These are phyloP conservation scores for Skeletonema potamos DNA, from an alignment of 108 stramenopile species.

Conservation along the genomic window DNA sequence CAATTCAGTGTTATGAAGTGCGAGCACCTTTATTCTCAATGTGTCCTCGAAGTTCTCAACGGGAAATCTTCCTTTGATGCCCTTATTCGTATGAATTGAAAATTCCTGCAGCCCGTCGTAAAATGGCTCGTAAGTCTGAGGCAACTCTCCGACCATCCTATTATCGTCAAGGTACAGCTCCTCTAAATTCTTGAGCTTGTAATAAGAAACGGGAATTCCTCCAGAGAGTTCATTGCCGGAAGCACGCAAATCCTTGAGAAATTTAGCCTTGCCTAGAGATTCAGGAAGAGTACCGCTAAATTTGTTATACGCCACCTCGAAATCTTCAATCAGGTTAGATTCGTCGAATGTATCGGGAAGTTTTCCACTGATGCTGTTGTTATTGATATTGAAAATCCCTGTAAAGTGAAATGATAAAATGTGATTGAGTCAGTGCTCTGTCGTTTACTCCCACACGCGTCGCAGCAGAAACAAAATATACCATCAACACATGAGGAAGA, in stretches of 20 bases:
- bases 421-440: not conserved
- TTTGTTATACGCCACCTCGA: conserved; percentile 36
- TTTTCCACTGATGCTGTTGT: conserved; percentile 32
- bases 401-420: not conserved
- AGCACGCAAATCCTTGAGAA: conserved; percentile 30
- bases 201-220: conserved; percentile 33
- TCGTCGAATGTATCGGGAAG: conserved; percentile 32
- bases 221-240: conserved; percentile 47
- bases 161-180: conserved; percentile 30
- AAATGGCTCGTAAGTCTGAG: conserved; percentile 33
- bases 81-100: conserved; percentile 15
- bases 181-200: conserved; percentile 28
- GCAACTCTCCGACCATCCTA: conserved; percentile 27
- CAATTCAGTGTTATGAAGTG: conserved; percentile 25
- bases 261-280: conserved; percentile 15
- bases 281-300: conserved; percentile 41
- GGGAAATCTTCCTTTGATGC: conserved; percentile 21
- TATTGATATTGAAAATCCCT: conserved; percentile 32
- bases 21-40: conserved; percentile 18
- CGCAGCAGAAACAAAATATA: too few species aligned
- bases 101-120: conserved; percentile 32
- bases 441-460: not conserved
- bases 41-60: conserved; percentile 14
- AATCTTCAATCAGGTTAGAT: conserved; percentile 24
- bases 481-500: not conserved